Evolutionary conservation across 2,329 filamentous ascomycete genomes (phyloP), one percentile per base, ranked within the genome.

Genomic region (Geosmithia morbida): DNA sequence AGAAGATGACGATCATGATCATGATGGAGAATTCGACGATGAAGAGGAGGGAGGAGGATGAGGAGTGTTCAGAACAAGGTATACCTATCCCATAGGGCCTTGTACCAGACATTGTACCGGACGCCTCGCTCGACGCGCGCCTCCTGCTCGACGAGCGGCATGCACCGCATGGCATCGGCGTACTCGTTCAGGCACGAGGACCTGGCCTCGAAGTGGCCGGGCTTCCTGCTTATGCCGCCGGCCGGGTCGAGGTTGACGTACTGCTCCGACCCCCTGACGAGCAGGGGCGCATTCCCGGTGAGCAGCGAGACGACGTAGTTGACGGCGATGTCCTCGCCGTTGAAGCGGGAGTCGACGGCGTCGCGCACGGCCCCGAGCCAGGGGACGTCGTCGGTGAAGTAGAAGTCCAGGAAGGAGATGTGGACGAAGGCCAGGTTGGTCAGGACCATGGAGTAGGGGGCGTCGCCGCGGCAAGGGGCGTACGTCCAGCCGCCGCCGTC

Each of bases 241-340:
- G 51, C 46, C 1, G 63, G 62, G 19, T 57, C 52, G 40, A 56
- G 53, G 50, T 61, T 64, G 52, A 58, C 54, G 41, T 59, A 64
- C n/a, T 50, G 54, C 5, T 61, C 52, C 29, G 55, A 55, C 22
- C 63, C 63, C 16, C 51, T 57, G 41, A 66, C 61, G 1, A 64
- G 56, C 16, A 67, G 52, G 0, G 63, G 64, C 0, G 62, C 62
- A 13, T 56, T 52, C 16, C 62, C 56, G 0, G 63, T 66, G 39
- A 67, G 49, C 17, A 59, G 51, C 2, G 60, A 59, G 7, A 57
- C 54, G 26, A 66, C 52, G 39, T 59, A 66, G 53, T 67, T 67
- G 46, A 67, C 49, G 18, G 61, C 65, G 49, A 67, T 59, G 46
- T 67, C 64, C 50, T 67, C 65, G 56, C 65, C 67, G 53, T 67